A percentile compares a stretch with the other conserved stretches of the same genome.
These are phyloP conservation scores for Acanthamoeba healyi DNA, from an alignment of 208 protist genomes.

Conservation along the genomic window DNA sequence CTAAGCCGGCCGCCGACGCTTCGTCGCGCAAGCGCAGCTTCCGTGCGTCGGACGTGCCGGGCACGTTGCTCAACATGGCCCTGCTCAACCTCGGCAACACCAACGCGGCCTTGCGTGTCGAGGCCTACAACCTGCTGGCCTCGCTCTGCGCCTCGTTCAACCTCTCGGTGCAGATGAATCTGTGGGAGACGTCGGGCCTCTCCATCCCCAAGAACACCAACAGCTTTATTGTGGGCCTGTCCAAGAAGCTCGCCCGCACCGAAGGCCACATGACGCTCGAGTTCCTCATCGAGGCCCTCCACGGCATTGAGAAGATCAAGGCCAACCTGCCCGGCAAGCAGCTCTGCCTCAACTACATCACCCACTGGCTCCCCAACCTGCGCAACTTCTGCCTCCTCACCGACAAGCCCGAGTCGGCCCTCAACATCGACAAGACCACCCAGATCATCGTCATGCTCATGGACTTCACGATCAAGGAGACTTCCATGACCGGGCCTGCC, in stretches of 20 bases:
- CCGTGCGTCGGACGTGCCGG: constrained; percentile 85
- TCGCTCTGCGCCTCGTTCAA: constrained; percentile 82
- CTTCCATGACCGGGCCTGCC: constrained; percentile 61
- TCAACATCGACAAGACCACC: constrained; percentile 74
- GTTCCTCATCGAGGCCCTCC: constrained; percentile 81
- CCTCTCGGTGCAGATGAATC: constrained; percentile 74
- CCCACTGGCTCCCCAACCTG: constrained; percentile 86
- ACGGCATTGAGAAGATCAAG: constrained; percentile 78
- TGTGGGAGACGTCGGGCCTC: constrained; percentile 81
- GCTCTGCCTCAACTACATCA: constrained; percentile 84
- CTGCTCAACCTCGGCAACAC: constrained; percentile 85
- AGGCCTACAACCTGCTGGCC: constrained; percentile 84
- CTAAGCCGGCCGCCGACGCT: constrained; percentile 50
- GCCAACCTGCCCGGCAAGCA: constrained; percentile 79
- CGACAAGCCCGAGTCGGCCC: constrained; percentile 32
- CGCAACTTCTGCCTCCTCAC: constrained; percentile 39
- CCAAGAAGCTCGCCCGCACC: constrained; percentile 75
- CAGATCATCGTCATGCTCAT: constrained; percentile 78
- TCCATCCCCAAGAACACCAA: constrained; percentile 80
- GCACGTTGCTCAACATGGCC: constrained; percentile 87
- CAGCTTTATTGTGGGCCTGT: constrained; percentile 79
- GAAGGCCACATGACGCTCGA: constrained; percentile 83
- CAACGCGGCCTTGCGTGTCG: constrained; percentile 78
- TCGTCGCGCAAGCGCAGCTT: constrained; percentile 72
- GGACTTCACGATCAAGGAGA: constrained; percentile 79